phyloP scores from a whole-genome alignment of 345 rosid genomes.

The Durio zibethinus region DNA sequence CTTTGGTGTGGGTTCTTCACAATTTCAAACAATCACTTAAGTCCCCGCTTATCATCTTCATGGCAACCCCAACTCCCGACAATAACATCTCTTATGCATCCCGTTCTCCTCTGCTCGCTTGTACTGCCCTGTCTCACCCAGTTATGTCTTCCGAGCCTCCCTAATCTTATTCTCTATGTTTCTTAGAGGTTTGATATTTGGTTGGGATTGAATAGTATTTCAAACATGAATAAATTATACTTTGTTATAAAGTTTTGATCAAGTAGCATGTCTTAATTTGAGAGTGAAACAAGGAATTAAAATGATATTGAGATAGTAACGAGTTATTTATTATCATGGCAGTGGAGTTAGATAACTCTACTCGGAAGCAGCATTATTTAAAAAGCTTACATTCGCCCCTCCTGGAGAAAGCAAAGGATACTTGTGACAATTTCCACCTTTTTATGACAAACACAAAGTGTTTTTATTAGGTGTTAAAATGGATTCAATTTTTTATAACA shows the following conservation, averaged over 20 bases:
- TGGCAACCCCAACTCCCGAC: slow-evolving; percentile 38
- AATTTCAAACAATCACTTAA: slow-evolving; percentile 36
- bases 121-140: slow-evolving; percentile 30
- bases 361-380: slow-evolving; percentile 51
- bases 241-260: no score
- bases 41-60: slow-evolving; percentile 34
- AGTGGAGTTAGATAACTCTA: slow-evolving; percentile 38
- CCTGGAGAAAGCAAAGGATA: slow-evolving; percentile 16
- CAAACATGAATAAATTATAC: no score
- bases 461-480: no score
- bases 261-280: no score
- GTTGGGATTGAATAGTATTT: no score
- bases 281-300: not conserved
- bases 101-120: slow-evolving; percentile 40
- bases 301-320: not conserved
- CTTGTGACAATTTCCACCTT: no score
- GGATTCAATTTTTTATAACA: no score
- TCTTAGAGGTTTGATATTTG: no score
- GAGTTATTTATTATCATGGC: slow-evolving; percentile 34
- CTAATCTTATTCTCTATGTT: not conserved
- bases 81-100: slow-evolving; percentile 25
- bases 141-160: slow-evolving; percentile 10
- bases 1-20: slow-evolving; percentile 49
- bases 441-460: no score
- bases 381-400: slow-evolving; percentile 34